These are phyloP conservation scores for Taxillus chinensis DNA, from an alignment of 164 flowering plant genomes.

Conservation along the genomic window DNA sequence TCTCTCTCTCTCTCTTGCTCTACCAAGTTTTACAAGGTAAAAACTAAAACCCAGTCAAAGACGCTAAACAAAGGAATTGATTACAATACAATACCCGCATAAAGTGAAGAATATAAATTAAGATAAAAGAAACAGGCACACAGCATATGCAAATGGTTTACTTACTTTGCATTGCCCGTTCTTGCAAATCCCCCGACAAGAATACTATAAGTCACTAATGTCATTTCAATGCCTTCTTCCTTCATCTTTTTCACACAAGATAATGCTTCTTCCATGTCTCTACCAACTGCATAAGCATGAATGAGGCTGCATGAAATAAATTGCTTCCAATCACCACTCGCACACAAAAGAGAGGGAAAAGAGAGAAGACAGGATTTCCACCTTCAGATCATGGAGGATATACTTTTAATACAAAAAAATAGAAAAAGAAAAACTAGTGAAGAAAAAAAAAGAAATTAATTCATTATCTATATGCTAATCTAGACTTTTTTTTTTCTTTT, in stretches of 20 bases:
- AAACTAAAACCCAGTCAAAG: too few relatives aligned
- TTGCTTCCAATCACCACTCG: conserved; percentile 11
- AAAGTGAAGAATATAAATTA: too few relatives aligned
- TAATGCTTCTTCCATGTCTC: conserved; percentile 98
- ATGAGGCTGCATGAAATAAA: conserved; percentile 81
- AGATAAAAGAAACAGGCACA: too few relatives aligned
- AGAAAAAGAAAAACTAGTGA: too few relatives aligned
- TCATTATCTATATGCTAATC: too few relatives aligned
- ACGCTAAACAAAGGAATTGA: too few relatives aligned
- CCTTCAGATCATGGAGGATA: neutral
- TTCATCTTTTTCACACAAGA: conserved; percentile 91
- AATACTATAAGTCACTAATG: conserved; percentile 84
- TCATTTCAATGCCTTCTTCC: conserved; percentile 76
- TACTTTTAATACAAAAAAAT: too few relatives aligned
- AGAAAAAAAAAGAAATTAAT: too few relatives aligned
- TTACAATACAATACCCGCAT: too few relatives aligned
- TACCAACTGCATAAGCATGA: conserved; percentile 96
- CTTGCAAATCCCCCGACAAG: conserved; percentile 81
- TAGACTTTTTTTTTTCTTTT: too few relatives aligned
- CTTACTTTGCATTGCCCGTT: conserved; percentile 72
- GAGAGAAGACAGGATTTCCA: conserved; percentile 3
- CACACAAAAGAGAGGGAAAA: neutral
- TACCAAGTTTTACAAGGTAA: too few relatives aligned
- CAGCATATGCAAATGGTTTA: neutral
- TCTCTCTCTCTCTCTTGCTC: too few relatives aligned